phyloP scores from a whole-genome alignment of 331 rosid genomes.

The Quercus tomentella region DNA sequence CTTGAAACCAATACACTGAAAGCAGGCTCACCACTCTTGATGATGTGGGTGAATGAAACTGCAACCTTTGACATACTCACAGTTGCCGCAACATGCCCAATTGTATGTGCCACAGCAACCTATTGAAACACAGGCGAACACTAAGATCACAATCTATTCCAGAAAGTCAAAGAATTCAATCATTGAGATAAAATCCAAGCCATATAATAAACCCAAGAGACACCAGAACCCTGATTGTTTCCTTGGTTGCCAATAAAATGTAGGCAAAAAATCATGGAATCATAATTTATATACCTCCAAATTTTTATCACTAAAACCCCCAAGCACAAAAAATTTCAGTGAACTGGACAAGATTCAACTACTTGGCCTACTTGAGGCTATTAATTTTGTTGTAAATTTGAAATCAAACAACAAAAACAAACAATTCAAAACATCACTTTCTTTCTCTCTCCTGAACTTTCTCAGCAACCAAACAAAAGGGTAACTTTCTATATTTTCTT shows the following conservation, averaged over 20 bases:
- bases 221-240: not conserved
- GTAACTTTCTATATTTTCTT: not conserved
- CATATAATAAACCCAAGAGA: not conserved
- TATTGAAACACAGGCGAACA: slow-evolving; percentile 17
- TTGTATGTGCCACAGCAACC: slow-evolving; percentile 94
- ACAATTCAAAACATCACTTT: slow-evolving; percentile 30
- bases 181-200: not conserved
- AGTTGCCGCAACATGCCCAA: slow-evolving; percentile 92
- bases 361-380: not conserved
- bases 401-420: slow-evolving; percentile 15
- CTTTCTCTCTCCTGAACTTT: slow-evolving; percentile 23
- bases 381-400: not conserved
- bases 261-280: not conserved
- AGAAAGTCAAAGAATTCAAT: not conserved
- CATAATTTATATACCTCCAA: not conserved
- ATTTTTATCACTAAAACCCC: not conserved
- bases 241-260: not conserved
- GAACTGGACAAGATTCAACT: slow-evolving; percentile 12
- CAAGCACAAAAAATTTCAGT: not conserved
- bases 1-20: slow-evolving; percentile 87
- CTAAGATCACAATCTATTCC: slow-evolving; percentile 15
- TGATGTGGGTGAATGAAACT: slow-evolving; percentile 89
- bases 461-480: slow-evolving; percentile 40
- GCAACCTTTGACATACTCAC: slow-evolving; percentile 98
- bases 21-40: slow-evolving; percentile 98